phyloP scores from a whole-genome alignment of 805 yeast species.

The Wickerhamiella dianesei region DNA sequence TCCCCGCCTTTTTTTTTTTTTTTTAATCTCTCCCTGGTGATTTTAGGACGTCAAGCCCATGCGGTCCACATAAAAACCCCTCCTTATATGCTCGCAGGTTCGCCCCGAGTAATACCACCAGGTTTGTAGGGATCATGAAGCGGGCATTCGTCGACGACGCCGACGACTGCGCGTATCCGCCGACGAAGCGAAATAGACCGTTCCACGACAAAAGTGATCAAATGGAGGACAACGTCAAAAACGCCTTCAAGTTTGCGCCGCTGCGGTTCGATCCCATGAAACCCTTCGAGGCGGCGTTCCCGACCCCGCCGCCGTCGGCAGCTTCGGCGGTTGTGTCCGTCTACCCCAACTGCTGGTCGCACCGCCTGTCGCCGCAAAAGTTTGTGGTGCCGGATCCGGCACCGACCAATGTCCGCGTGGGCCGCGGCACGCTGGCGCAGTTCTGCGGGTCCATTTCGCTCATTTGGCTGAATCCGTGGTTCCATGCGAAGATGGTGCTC shows the following conservation, averaged over 20 bases:
- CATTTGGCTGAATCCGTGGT: constrained; percentile 12
- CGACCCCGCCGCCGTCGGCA: background rate
- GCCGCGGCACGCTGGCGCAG: background rate
- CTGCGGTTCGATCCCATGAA: no score
- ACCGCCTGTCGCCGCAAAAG: no score
- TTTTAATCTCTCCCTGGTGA: background rate
- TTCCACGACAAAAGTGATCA: no score
- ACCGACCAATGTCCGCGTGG: background rate
- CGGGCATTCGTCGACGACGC: background rate
- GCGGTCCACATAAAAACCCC: background rate
- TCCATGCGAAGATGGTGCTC: background rate
- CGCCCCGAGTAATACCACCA: no score
- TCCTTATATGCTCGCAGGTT: background rate
- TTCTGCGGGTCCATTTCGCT: constrained; percentile 10
- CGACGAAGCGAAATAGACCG: no score
- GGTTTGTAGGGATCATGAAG: no score
- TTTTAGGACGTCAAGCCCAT: background rate
- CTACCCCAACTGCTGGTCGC: background rate
- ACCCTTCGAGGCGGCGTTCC: background rate
- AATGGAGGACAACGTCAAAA: no score
- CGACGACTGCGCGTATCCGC: no score
- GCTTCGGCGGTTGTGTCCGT: background rate
- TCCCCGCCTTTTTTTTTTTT: background rate
- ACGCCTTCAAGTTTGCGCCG: no score
- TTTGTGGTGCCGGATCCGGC: no score